Base-by-base conservation (phyloP, 768 basidiomycete genomes). In the Suillus luteus region DNA sequence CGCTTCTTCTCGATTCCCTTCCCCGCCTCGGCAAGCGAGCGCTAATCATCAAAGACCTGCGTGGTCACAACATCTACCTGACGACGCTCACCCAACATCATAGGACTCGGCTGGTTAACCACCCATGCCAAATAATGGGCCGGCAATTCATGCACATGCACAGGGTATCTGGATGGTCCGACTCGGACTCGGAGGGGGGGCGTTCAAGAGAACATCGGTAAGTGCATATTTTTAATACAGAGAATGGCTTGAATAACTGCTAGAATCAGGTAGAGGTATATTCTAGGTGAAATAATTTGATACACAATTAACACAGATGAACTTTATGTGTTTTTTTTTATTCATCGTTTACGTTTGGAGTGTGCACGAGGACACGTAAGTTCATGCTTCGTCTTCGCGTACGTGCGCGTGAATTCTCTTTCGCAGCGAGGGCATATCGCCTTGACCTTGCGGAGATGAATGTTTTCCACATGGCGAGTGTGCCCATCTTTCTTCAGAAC, bases 311-410 rank as follows among this genome's bases (percentile, higher is more conserved):
- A 24, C 15, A 51, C 15, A 24, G 24, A 51, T 15, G 5, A 11
- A 3, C 24, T 2, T 51, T 27, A 15, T 31, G 27, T 1, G 2
- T 51, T 33, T 33, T 33, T 33, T 33, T 2, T 1, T 27, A 27
- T 27, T 17, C 27, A 51, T 51, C 49, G 1, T 40, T 38, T 40
- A 58, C 24, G 22, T 27, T 3, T 57, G 4, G 37, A 10, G n/a
- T 24, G 55, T 40, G 17, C 9, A 27, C 38, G 5, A 40, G 2
- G 17, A 40, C 55, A 57, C 5, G 31, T 55, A 55, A 22, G 35
- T 55, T 55, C 22, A 27, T 57, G 55, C 5, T 57, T 57, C 37
- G 38, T 57, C 55, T 57, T 57, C 22, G 22, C 38, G 5, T 58
- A 40, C 5, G 5, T 40, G 33, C 38, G 55, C 38, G 38, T 15